phyloP scores from a whole-genome alignment of 495 filamentous ascomycete species.

The Articulospora tetracladia region DNA sequence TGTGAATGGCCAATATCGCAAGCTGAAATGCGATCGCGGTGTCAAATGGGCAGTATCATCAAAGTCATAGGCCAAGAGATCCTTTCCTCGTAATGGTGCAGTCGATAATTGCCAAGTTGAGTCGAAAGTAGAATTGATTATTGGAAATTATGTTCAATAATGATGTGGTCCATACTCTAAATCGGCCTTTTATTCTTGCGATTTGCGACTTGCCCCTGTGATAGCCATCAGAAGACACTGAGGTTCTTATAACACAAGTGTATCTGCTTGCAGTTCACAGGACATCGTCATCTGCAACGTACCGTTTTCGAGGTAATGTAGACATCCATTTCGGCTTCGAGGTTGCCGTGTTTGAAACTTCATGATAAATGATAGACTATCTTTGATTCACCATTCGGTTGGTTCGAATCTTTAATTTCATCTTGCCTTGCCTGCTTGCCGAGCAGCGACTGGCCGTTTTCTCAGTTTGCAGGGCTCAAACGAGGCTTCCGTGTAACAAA shows the following conservation, averaged over 20 bases:
- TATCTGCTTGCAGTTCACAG: conserved; percentile 5
- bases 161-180: no score
- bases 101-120: background rate
- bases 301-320: background rate
- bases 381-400: conserved; percentile 4
- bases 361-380: conserved; percentile 11
- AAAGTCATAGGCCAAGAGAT: background rate
- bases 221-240: background rate
- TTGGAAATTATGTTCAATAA: background rate
- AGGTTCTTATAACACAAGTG: conserved; percentile 8
- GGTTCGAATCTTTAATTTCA: background rate
- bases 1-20: background rate
- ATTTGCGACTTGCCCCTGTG: background rate
- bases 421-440: conserved; percentile 18
- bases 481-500: conserved; percentile 22
- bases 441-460: conserved; percentile 12
- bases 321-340: conserved; percentile 6
- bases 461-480: conserved; percentile 7
- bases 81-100: background rate
- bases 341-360: background rate
- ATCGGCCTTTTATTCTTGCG: no score
- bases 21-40: background rate
- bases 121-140: background rate
- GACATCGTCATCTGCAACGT: background rate
- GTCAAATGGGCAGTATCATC: background rate